phyloP scores from a whole-genome alignment of 1,139 yeast species.

The Lodderomyces pseudojiufengensis region DNA sequence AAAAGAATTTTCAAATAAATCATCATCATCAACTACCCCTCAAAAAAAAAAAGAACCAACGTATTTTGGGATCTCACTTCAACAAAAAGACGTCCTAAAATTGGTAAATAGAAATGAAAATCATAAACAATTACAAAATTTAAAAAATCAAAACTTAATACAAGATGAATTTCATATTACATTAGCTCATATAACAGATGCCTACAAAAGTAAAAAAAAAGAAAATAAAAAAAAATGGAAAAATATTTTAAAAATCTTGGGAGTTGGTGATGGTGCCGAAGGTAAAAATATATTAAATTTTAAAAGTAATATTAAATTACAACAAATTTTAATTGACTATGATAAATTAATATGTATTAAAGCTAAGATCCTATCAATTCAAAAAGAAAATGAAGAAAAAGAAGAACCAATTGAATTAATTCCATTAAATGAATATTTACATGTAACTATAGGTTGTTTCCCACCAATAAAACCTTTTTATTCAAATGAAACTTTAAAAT shows the following conservation, averaged over 20 bases:
- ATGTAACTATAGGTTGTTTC: conserved; percentile 73
- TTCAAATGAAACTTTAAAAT: conserved; percentile 26
- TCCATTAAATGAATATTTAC: conserved; percentile 50
- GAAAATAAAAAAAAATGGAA: conserved; percentile 25
- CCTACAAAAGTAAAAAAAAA: conserved; percentile 22
- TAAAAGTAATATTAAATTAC: conserved; percentile 38
- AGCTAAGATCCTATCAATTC: conserved; percentile 38
- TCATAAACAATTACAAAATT: conserved; percentile 25
- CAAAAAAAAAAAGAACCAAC: conserved; percentile 14
- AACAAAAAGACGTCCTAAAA: conserved; percentile 9
- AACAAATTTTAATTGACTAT: conserved; percentile 46
- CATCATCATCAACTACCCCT: neutral
- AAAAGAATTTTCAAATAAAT: conserved; percentile 25
- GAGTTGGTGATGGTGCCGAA: conserved; percentile 7
- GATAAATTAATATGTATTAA: conserved; percentile 53
- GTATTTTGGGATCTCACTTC: conserved; percentile 30
- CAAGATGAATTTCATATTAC: conserved; percentile 76
- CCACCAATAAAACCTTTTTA: conserved; percentile 43
- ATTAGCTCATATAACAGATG: conserved; percentile 50
- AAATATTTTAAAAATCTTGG: conserved; percentile 15
- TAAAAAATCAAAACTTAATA: conserved; percentile 33
- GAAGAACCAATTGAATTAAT: conserved; percentile 20
- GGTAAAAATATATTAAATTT: conserved; percentile 15
- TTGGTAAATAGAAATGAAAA: conserved; percentile 12
- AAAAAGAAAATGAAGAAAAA: conserved; percentile 15